These are phyloP conservation scores for Ceratocystis alfenasii DNA, from an alignment of 2,329 filamentous ascomycete species.

Conservation along the genomic window DNA sequence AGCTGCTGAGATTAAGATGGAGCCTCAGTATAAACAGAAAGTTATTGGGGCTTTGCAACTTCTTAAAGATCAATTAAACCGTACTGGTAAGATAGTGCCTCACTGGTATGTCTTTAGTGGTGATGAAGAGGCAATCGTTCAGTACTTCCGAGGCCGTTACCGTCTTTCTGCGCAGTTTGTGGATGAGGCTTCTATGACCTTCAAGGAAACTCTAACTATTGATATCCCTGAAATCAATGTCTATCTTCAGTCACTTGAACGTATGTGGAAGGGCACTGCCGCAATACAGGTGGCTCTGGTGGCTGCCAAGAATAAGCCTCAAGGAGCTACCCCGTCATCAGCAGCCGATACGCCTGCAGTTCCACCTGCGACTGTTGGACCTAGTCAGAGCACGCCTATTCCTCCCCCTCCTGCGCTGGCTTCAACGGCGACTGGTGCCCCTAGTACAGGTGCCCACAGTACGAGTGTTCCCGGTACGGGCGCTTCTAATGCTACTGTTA, in stretches of 20 bases:
- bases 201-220: slow-evolving; percentile 8
- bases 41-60: neutral
- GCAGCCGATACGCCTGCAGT: neutral
- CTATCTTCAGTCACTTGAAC: neutral
- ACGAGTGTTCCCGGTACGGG: neutral
- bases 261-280: neutral
- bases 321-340: neutral
- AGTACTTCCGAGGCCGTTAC: neutral
- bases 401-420: neutral
- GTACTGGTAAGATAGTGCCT: neutral
- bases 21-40: neutral
- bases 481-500: neutral
- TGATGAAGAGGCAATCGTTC: neutral
- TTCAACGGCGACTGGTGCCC: neutral
- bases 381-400: neutral
- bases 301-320: slow-evolving; percentile 3
- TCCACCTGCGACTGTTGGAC: neutral
- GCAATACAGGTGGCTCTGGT: neutral
- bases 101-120: slow-evolving; percentile 6
- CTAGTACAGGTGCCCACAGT: neutral
- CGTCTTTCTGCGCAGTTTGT: neutral
- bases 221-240: slow-evolving; percentile 6
- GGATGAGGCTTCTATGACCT: neutral
- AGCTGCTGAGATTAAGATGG: neutral
- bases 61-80: neutral